These are phyloP conservation scores for Eucalyptus marginata DNA, from an alignment of 345 rosid genomes.

Conservation along the genomic window DNA sequence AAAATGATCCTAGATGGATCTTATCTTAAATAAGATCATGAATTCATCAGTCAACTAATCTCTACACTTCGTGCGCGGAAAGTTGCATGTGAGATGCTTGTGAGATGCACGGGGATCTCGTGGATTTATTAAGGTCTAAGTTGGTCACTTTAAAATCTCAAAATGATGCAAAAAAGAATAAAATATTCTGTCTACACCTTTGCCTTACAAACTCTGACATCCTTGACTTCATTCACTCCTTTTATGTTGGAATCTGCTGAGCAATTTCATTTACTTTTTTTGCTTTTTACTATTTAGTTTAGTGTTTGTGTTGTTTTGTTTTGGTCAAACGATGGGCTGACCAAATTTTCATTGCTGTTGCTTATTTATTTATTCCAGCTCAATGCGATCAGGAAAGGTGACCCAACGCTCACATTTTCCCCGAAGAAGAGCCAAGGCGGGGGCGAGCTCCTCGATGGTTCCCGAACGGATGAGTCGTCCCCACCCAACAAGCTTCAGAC, in stretches of 20 bases:
- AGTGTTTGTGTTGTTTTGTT: background rate
- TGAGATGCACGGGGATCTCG: background rate
- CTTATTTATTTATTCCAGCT: constrained; percentile 2
- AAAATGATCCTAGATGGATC: background rate
- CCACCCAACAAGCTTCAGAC: constrained; percentile 18
- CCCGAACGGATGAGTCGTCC: constrained; percentile 14
- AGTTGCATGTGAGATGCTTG: background rate
- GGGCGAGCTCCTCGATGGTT: constrained; percentile 1
- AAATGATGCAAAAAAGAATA: background rate
- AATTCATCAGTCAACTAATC: background rate
- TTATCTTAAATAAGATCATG: background rate
- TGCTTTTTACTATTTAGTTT: background rate
- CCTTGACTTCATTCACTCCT: background rate
- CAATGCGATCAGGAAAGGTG: constrained; percentile 17
- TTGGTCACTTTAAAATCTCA: background rate
- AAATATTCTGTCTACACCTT: background rate
- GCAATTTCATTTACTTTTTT: background rate
- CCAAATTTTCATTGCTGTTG: background rate
- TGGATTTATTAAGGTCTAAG: background rate
- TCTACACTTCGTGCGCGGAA: background rate
- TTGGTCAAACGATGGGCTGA: background rate
- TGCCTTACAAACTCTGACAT: background rate
- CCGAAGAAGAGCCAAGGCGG: background rate
- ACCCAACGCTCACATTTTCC: constrained; percentile 12
- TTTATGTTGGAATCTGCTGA: background rate